Conservation (phyloP, 2,329 filamentous ascomycete species). For the Exophiala dermatitidis region DNA sequence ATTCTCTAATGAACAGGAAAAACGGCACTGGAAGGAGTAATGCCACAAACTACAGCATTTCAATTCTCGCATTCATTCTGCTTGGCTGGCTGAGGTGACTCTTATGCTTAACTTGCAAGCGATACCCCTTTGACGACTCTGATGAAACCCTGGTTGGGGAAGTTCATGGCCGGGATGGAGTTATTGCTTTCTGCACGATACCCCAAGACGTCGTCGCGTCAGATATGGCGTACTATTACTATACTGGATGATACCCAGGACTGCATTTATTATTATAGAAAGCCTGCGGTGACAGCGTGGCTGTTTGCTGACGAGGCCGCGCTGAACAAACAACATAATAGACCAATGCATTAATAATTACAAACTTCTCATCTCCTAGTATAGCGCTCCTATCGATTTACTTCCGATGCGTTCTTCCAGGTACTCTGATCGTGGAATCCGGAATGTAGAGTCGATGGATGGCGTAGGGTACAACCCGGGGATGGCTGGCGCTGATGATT, state of each 20-base stretch:
- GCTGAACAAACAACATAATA: background rate
- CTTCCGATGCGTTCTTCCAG: background rate
- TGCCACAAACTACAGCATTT: constrained; percentile 1
- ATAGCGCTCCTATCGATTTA: background rate
- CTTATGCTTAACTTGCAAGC: constrained; percentile 6
- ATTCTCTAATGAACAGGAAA: constrained; percentile 1
- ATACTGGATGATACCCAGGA: constrained; percentile 8
- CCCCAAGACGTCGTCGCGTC: constrained; percentile 6
- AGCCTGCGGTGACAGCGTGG: background rate
- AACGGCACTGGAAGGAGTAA: constrained; percentile 1
- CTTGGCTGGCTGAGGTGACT: constrained; percentile 5
- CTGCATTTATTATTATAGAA: constrained; percentile 8
- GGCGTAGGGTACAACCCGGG: background rate
- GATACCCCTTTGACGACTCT: constrained; percentile 8
- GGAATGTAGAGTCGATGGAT: background rate
- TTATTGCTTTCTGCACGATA: constrained; percentile 9
- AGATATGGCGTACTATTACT: background rate
- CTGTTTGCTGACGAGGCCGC: background rate
- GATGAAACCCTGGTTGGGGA: background rate
- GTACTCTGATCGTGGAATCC: no score
- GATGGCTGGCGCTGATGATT: background rate
- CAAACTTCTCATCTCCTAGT: background rate
- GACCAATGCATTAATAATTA: background rate
- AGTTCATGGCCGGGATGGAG: background rate
- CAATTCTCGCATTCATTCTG: constrained; percentile 16